Conservation (phyloP, 169 alveolate species). For the Miamiensis avidus region DNA sequence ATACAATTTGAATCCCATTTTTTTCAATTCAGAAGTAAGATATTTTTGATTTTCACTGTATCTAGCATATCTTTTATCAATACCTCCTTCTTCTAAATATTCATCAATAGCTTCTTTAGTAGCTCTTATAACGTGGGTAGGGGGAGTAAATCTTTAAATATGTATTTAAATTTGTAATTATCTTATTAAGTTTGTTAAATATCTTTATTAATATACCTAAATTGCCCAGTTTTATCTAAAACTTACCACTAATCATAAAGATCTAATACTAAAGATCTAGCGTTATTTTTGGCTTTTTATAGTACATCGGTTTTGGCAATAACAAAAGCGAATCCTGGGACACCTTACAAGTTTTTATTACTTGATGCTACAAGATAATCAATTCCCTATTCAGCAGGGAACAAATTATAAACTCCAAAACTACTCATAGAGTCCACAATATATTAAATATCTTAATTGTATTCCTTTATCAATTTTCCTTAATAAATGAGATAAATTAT, state of each 20-base stretch:
- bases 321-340: conserved; percentile 72
- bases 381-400: conserved; percentile 29
- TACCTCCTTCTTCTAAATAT: conserved; percentile 61
- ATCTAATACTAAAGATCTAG: conserved; percentile 61
- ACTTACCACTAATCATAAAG: conserved; percentile 60
- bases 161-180: conserved; percentile 32
- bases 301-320: conserved; percentile 36
- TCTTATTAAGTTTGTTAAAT: too few species aligned
- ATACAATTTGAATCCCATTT: conserved; percentile 51
- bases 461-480: neutral
- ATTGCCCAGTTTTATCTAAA: conserved; percentile 32
- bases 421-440: conserved; percentile 67
- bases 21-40: conserved; percentile 33
- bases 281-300: conserved; percentile 47
- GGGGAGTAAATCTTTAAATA: conserved; percentile 62
- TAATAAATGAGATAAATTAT: too few species aligned
- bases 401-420: conserved; percentile 64
- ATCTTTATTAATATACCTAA: neutral
- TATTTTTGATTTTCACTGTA: conserved; percentile 45
- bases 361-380: conserved; percentile 55
- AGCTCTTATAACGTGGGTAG: conserved; percentile 68
- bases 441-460: too few species aligned
- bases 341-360: conserved; percentile 67
- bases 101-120: conserved; percentile 60
- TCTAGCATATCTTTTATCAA: conserved; percentile 53